phyloP scores from a whole-genome alignment of 495 filamentous ascomycete species.

The Emericellopsis terricola region DNA sequence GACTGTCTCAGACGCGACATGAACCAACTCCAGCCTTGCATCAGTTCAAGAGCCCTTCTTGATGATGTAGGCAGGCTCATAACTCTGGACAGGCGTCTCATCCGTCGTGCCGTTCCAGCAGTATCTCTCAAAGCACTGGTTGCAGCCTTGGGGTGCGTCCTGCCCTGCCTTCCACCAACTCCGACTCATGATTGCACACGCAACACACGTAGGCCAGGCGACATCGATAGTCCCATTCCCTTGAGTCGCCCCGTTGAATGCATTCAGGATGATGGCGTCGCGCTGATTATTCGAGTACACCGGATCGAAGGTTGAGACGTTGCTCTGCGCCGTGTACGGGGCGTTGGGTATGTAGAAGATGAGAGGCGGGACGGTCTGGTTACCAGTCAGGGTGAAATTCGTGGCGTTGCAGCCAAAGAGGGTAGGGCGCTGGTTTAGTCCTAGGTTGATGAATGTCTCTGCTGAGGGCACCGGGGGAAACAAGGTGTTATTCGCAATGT shows the following conservation, averaged over 20 bases:
- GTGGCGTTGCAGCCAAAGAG: constrained; percentile 79
- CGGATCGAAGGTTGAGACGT: constrained; percentile 54
- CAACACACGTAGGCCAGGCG: constrained; percentile 63
- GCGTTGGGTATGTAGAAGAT: constrained; percentile 79
- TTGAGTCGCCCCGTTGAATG: constrained; percentile 61
- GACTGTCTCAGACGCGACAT: too few relatives aligned
- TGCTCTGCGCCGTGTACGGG: constrained; percentile 56
- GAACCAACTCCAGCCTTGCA: too few relatives aligned
- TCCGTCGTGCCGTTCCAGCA: constrained; percentile 72
- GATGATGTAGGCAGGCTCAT: too few relatives aligned
- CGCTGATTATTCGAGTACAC: constrained; percentile 43
- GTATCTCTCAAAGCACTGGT: constrained; percentile 55
- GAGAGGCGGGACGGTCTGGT: constrained; percentile 38
- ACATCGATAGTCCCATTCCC: constrained; percentile 57
- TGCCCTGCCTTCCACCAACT: constrained; percentile 49
- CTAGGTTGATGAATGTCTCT: constrained; percentile 74
- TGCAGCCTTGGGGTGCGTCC: constrained; percentile 45
- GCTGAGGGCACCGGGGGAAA: constrained; percentile 73
- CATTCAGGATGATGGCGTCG: constrained; percentile 67
- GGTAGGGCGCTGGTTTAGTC: constrained; percentile 67
- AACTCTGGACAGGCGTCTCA: constrained; percentile 14
- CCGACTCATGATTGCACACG: constrained; percentile 66
- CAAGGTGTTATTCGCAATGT: constrained; percentile 65
- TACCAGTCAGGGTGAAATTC: too few relatives aligned
- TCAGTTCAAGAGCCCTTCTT: too few relatives aligned